A percentile compares a stretch with the other conserved stretches of the same genome.
These are phyloP conservation scores for Trichoderma hamatum DNA, from an alignment of 2,329 filamentous ascomycete genomes.

Conservation along the genomic window DNA sequence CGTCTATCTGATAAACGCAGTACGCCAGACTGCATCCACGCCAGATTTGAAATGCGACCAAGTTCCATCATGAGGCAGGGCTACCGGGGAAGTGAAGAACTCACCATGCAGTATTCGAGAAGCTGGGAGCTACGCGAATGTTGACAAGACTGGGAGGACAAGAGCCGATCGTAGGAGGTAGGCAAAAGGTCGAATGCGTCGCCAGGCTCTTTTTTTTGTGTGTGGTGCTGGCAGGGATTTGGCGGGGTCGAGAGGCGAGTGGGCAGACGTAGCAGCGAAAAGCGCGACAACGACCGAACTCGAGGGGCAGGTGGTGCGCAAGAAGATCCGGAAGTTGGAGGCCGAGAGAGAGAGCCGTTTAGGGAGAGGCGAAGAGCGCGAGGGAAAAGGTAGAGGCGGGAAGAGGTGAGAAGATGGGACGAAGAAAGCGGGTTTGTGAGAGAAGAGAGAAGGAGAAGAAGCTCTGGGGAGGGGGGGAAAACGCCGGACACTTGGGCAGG, in stretches of 20 bases:
- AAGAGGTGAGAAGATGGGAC: constrained; percentile 35
- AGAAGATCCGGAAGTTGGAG: constrained; percentile 31
- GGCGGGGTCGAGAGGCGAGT: constrained; percentile 38
- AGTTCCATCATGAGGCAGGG: neutral
- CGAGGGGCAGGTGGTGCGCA: constrained; percentile 28
- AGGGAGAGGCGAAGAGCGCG: constrained; percentile 33
- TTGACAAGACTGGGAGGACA: constrained; percentile 10
- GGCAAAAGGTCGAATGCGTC: constrained; percentile 27
- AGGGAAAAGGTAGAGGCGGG: constrained; percentile 34
- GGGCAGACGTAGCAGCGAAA: constrained; percentile 29
- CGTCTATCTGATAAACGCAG: neutral
- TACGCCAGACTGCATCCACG: neutral
- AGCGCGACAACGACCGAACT: constrained; percentile 20
- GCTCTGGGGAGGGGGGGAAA: constrained; percentile 24
- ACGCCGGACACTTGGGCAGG: constrained; percentile 29
- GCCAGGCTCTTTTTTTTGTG: constrained; percentile 37
- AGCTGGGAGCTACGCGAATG: constrained; percentile 8
- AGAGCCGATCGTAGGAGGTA: neutral
- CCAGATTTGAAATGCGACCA: neutral
- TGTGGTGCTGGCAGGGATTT: constrained; percentile 38
- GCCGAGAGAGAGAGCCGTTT: constrained; percentile 32
- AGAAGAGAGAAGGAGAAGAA: constrained; percentile 22
- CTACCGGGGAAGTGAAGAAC: neutral
- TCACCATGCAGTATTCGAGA: neutral
- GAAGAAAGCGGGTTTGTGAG: constrained; percentile 12